Evolutionary conservation across 495 filamentous ascomycete genomes (phyloP).

Genomic region (Saxophila tyrrhenica): DNA sequence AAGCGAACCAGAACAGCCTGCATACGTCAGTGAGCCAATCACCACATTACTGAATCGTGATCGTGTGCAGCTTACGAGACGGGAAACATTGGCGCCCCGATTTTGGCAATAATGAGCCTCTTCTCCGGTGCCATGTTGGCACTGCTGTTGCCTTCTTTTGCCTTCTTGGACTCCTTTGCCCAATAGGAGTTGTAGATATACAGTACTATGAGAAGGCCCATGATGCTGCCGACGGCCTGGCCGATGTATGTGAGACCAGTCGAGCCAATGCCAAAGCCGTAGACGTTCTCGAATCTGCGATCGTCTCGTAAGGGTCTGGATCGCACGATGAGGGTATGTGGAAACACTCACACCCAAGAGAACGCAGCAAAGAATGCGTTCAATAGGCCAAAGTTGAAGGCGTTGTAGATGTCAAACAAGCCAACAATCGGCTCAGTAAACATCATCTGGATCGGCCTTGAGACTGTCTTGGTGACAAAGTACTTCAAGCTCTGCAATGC

Average conservation of each 20-base stretch:
- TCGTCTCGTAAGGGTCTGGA: neutral
- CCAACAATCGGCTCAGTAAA: conserved; percentile 32
- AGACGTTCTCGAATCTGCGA: conserved; percentile 2
- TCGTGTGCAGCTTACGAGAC: neutral
- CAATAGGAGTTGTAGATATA: conserved; percentile 4
- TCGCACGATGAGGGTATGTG: too few relatives aligned
- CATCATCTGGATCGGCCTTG: conserved; percentile 23
- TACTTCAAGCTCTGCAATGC: neutral
- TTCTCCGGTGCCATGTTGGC: conserved; percentile 17
- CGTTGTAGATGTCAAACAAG: conserved; percentile 23
- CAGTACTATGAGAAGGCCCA: neutral
- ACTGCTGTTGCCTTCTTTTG: conserved; percentile 3
- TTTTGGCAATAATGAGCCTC: conserved; percentile 21
- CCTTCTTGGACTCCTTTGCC: neutral
- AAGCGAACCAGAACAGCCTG: conserved; percentile 26
- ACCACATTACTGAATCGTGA: too few relatives aligned
- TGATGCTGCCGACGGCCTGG: conserved; percentile 1
- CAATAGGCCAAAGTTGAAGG: conserved; percentile 29
- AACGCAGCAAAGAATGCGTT: conserved; percentile 34
- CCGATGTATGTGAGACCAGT: conserved; percentile 10
- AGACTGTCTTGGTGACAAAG: conserved; percentile 4
- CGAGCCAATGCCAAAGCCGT: conserved; percentile 4
- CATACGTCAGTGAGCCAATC: too few relatives aligned
- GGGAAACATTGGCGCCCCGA: conserved; percentile 13
- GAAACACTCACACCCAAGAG: conserved; percentile 25